Conservation (phyloP, 1,284 basidiomycete species). For the Marasmius oreades region DNA sequence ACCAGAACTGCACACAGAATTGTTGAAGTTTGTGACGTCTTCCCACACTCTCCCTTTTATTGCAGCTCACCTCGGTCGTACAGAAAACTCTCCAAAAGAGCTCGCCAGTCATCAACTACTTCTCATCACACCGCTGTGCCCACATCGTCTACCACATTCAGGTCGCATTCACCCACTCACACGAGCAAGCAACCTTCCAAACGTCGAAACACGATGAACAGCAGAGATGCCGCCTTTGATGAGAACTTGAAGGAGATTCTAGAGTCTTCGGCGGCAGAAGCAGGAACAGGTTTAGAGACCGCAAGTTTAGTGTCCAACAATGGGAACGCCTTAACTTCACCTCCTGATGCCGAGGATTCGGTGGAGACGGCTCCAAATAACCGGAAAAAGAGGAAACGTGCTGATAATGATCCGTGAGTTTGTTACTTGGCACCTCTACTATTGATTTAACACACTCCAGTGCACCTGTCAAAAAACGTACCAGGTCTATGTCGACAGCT, state of each 20-base stretch:
- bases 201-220: conserved; percentile 96
- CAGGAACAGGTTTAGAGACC: conserved; percentile 45
- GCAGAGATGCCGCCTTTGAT: conserved; percentile 91
- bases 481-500: conserved; percentile 63
- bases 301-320: conserved; percentile 22
- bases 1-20: conserved; percentile 80
- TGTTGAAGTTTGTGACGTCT: conserved; percentile 59
- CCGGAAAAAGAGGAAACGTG: conserved; percentile 72
- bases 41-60: conserved; percentile 10
- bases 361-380: conserved; percentile 36
- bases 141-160: conserved; percentile 55
- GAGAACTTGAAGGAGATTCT: conserved; percentile 76
- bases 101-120: conserved; percentile 61
- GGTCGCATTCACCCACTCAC: conserved; percentile 69
- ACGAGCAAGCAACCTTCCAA: conserved; percentile 66
- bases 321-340: conserved; percentile 29
- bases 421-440: conserved; percentile 6
- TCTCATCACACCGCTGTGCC: conserved; percentile 43
- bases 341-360: conserved; percentile 42
- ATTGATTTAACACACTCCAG: conserved; percentile 18
- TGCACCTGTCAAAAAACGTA: conserved; percentile 32
- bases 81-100: conserved; percentile 61
- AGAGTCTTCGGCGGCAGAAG: conserved; percentile 69
- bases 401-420: conserved; percentile 66
- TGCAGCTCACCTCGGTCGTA: conserved; percentile 15